Percentiles rank a stretch among this genome's conserved stretches.
Evolutionary conservation across 805 yeast species (phyloP).

Genomic region (Starmerella sp.): DNA sequence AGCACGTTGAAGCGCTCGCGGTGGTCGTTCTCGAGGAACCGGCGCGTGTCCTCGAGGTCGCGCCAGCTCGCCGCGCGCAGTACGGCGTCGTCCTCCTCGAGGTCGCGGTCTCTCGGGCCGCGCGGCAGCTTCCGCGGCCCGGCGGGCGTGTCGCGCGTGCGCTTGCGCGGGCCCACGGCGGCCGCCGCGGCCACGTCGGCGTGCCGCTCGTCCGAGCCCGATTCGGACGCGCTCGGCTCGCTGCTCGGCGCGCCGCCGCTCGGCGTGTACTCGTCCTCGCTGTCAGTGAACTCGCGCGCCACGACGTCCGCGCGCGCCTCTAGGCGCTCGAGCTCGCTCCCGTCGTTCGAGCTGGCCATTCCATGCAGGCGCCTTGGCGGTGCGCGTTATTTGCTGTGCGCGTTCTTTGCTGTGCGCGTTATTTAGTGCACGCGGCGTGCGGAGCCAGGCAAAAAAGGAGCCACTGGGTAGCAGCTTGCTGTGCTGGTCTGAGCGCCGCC

Average conservation of each 20-base stretch:
- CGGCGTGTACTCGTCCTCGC: neutral
- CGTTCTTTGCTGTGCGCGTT: too few species aligned
- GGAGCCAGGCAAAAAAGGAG: too few species aligned
- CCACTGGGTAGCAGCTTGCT: too few species aligned
- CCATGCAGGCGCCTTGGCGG: neutral
- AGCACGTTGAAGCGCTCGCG: slow-evolving; percentile 5
- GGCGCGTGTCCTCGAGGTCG: slow-evolving; percentile 17
- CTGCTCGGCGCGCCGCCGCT: neutral
- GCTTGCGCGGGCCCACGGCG: neutral
- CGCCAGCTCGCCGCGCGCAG: slow-evolving; percentile 9
- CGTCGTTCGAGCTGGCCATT: neutral
- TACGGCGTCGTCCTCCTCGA: slow-evolving; percentile 10
- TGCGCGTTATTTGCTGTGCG: too few species aligned
- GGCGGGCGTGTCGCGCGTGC: neutral
- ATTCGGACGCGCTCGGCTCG: neutral
- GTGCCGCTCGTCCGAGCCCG: neutral
- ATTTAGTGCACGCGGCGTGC: too few species aligned
- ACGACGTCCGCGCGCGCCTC: slow-evolving; percentile 15
- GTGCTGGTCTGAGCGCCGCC: too few species aligned
- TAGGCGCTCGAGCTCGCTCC: slow-evolving; percentile 7
- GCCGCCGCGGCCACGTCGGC: neutral
- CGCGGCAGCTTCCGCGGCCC: neutral
- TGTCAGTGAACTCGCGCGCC: neutral
- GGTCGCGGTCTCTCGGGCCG: neutral
- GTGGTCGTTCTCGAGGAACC: slow-evolving; percentile 15